Evolutionary conservation across 2,329 filamentous ascomycete genomes (phyloP).

Genomic region (Apiospora marii): DNA sequence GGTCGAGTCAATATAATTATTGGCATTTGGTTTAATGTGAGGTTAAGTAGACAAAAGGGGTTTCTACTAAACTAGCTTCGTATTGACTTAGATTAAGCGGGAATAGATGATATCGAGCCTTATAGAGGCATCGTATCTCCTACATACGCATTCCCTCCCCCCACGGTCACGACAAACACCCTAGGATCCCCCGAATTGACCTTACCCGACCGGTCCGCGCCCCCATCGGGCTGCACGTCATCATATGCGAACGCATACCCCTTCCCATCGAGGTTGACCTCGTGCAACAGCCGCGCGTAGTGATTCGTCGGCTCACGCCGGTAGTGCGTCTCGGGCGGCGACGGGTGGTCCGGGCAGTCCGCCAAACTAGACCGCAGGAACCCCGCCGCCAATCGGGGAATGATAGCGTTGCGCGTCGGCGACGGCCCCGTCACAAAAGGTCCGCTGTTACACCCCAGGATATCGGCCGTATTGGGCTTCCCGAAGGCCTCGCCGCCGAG

Average conservation of each 20-base stretch:
- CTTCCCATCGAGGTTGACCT: conserved; percentile 63
- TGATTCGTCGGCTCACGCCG: conserved; percentile 55
- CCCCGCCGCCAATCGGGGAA: conserved; percentile 58
- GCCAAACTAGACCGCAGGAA: conserved; percentile 57
- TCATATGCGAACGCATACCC: conserved; percentile 76
- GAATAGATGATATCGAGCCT: too few relatives aligned
- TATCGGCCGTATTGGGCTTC: conserved; percentile 50
- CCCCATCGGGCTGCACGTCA: conserved; percentile 62
- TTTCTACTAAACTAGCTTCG: too few relatives aligned
- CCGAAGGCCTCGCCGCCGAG: neutral
- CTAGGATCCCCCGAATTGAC: neutral
- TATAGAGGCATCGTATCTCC: neutral
- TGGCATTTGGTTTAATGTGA: too few relatives aligned
- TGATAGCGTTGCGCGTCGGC: conserved; percentile 49
- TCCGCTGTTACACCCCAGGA: conserved; percentile 60
- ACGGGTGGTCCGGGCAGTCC: conserved; percentile 56
- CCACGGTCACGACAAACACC: neutral
- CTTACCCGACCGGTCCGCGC: conserved; percentile 23
- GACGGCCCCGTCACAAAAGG: conserved; percentile 54
- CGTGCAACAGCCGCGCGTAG: conserved; percentile 68
- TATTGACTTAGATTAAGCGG: too few relatives aligned
- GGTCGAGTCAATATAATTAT: too few relatives aligned
- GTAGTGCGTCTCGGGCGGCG: conserved; percentile 51
- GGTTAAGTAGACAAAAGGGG: too few relatives aligned
- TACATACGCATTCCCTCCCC: neutral